Percentiles rank a stretch among this genome's conserved stretches.
These are phyloP conservation scores for Rhizopogon vesiculosus DNA, from an alignment of 768 basidiomycete genomes.

Conservation along the genomic window DNA sequence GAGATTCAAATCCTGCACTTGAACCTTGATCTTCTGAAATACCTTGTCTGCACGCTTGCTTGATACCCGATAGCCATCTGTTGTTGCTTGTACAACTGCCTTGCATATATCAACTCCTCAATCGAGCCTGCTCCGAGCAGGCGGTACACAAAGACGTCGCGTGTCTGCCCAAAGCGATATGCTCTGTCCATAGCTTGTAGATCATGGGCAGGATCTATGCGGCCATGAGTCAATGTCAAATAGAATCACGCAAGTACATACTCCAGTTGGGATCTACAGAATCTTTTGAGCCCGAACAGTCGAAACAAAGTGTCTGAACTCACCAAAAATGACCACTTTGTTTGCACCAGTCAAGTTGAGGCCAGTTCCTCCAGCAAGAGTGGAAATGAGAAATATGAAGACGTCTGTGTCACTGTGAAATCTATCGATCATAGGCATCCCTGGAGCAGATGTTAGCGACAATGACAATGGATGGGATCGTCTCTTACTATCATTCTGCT, in stretches of 20 bases:
- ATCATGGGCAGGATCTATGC: slow-evolving; percentile 90
- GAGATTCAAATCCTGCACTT: not conserved
- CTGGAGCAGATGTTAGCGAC: slow-evolving; percentile 30
- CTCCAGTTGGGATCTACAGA: slow-evolving; percentile 89
- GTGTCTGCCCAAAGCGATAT: slow-evolving; percentile 81
- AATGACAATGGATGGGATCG: not conserved
- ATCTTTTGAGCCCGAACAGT: not conserved
- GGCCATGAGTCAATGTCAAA: not conserved
- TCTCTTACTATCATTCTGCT: slow-evolving; percentile 57
- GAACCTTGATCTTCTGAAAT: not conserved
- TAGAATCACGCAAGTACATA: slow-evolving; percentile 32
- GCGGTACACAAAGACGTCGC: slow-evolving; percentile 81
- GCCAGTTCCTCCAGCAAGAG: slow-evolving; percentile 87
- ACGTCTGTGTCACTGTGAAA: slow-evolving; percentile 73
- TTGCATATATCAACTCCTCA: slow-evolving; percentile 83
- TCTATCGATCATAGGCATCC: slow-evolving; percentile 81
- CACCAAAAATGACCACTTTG: slow-evolving; percentile 89
- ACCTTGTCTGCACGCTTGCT: slow-evolving; percentile 80
- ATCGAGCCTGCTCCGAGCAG: slow-evolving; percentile 83
- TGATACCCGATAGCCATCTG: slow-evolving; percentile 90
- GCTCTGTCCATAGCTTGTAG: slow-evolving; percentile 89
- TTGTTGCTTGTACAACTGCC: slow-evolving; percentile 91
- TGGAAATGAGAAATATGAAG: slow-evolving; percentile 86
- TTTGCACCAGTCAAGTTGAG: slow-evolving; percentile 90
- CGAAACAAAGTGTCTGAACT: slow-evolving; percentile 15